Percentiles rank a stretch among this genome's conserved stretches.
Conservation (phyloP, 2,329 filamentous ascomycete genomes). For the Chaetomium sp. region DNA sequence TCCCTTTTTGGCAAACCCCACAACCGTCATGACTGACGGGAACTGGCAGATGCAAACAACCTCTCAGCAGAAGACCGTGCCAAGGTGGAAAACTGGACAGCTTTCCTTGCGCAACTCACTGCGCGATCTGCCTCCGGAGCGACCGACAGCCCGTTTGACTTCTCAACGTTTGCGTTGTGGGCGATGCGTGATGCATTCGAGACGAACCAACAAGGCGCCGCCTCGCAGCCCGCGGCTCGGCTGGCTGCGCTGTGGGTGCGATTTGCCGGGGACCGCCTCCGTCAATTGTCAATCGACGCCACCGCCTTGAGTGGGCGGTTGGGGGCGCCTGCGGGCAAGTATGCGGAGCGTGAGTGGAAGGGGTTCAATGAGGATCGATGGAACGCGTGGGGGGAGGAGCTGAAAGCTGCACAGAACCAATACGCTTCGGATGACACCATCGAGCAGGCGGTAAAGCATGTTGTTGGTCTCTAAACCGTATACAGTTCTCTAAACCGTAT, state of each 20-base stretch:
- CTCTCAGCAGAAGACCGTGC: conserved; percentile 10
- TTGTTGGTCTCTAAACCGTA: not conserved
- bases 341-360: conserved; percentile 21
- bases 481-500: too few relatives aligned
- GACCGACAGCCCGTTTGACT: conserved; percentile 20
- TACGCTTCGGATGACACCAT: not conserved
- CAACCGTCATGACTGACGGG: not conserved
- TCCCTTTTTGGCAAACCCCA: not conserved
- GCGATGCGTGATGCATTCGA: conserved; percentile 26
- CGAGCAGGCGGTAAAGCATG: not conserved
- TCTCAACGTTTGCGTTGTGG: conserved; percentile 27
- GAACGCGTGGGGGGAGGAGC: conserved; percentile 22
- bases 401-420: conserved; percentile 8
- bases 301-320: conserved; percentile 13
- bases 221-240: conserved; percentile 14
- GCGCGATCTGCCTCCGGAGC: conserved; percentile 5
- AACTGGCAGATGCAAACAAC: conserved; percentile 16
- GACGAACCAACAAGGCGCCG: not conserved
- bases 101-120: conserved; percentile 26
- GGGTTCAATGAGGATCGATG: conserved; percentile 26
- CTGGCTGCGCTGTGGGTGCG: conserved; percentile 24
- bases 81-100: conserved; percentile 19
- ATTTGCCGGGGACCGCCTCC: conserved; percentile 16
- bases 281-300: conserved; percentile 13
- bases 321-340: conserved; percentile 19